Percentiles rank a stretch among this genome's conserved stretches.
phyloP scores from a whole-genome alignment of 805 yeast species.

The Torulaspora microellipsoides region DNA sequence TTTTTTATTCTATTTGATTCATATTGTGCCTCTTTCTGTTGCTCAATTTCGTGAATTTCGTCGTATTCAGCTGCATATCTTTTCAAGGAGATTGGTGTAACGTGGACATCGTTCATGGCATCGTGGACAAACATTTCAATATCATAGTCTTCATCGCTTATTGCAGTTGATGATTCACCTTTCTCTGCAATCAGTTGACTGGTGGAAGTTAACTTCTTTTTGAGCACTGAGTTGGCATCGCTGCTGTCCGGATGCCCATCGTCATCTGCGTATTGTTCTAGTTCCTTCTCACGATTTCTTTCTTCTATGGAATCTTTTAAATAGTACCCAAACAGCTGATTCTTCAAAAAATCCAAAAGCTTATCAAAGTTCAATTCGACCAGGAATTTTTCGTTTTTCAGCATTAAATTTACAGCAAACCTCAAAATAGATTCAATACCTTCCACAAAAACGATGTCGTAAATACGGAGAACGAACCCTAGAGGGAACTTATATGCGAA shows the following conservation, averaged over 20 bases:
- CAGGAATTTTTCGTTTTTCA: constrained; percentile 57
- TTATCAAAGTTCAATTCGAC: constrained; percentile 68
- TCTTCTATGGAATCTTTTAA: constrained; percentile 36
- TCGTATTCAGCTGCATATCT: constrained; percentile 71
- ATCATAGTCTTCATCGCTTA: constrained; percentile 42
- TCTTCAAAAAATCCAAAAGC: constrained; percentile 72
- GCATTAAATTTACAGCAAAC: constrained; percentile 77
- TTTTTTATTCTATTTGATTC: constrained; percentile 63
- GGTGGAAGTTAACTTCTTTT: constrained; percentile 14
- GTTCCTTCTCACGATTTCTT: constrained; percentile 18
- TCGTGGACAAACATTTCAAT: constrained; percentile 74
- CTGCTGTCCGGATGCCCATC: not conserved
- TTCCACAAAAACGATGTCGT: constrained; percentile 83
- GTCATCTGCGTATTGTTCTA: constrained; percentile 29
- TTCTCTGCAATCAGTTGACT: not conserved
- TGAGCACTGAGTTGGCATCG: constrained; percentile 16
- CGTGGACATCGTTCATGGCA: constrained; percentile 60
- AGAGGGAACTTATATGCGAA: constrained; percentile 94
- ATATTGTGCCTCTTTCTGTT: constrained; percentile 56
- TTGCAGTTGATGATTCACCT: constrained; percentile 4
- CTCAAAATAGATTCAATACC: constrained; percentile 84
- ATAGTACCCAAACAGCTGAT: constrained; percentile 69
- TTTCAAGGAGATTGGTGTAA: constrained; percentile 67
- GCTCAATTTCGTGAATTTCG: constrained; percentile 65
- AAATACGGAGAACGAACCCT: constrained; percentile 79